phyloP scores from a whole-genome alignment of 768 basidiomycete species.

The Cyclocybe cylindracea region DNA sequence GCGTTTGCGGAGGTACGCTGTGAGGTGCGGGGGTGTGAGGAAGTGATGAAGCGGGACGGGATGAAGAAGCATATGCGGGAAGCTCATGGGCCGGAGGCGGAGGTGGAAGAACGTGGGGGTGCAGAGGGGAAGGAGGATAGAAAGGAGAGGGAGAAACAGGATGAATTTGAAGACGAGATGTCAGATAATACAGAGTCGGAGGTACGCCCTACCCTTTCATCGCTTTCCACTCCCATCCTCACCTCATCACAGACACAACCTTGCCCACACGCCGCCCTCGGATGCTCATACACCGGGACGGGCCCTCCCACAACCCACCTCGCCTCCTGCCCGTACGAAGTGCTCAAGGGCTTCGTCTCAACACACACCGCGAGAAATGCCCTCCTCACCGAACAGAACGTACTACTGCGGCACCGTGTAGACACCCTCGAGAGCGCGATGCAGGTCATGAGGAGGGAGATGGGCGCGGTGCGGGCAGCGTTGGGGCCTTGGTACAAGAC shows the following conservation, averaged over 20 bases:
- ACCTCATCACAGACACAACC: background rate
- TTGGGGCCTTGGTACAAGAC: conserved; percentile 53
- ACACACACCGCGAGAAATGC: conserved; percentile 40
- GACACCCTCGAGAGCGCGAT: conserved; percentile 59
- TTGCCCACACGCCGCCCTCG: conserved; percentile 45
- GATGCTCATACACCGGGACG: conserved; percentile 57
- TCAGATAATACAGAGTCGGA: no score
- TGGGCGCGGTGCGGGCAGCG: conserved; percentile 52
- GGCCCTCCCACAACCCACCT: conserved; percentile 22
- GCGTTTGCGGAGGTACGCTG: conserved; percentile 56
- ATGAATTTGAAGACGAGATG: no score
- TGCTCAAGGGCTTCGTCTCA: conserved; percentile 59
- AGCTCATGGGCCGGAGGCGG: conserved; percentile 13
- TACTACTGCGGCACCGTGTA: conserved; percentile 57
- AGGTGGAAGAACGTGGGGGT: conserved; percentile 3
- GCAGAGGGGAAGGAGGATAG: conserved; percentile 3
- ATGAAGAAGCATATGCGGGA: conserved; percentile 26
- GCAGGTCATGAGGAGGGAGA: conserved; percentile 53
- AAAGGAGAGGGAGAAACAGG: conserved; percentile 3
- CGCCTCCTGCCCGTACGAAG: conserved; percentile 54
- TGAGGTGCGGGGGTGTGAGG: conserved; percentile 44
- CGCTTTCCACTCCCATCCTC: background rate
- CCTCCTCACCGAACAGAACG: conserved; percentile 63
- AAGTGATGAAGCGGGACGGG: conserved; percentile 47
- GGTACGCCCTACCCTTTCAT: background rate